Evolutionary conservation across 169 alveolate species (phyloP).

Genomic region (Plasmodium gaboni): DNA sequence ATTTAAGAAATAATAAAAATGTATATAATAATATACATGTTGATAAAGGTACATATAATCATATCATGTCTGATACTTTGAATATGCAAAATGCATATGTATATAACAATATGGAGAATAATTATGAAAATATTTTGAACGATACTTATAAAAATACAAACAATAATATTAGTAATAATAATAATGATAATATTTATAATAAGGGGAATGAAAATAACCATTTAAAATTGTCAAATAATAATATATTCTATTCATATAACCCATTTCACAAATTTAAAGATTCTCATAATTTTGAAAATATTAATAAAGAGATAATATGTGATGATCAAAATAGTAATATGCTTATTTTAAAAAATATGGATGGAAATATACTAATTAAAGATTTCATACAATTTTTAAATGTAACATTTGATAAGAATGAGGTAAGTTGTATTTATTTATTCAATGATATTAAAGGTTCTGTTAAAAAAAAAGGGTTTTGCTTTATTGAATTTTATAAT

Average conservation of each 20-base stretch:
- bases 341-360: constrained; percentile 68
- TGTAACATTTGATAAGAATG: constrained; percentile 41
- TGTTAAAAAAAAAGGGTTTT: constrained; percentile 48
- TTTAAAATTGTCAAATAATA: background rate
- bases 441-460: constrained; percentile 68
- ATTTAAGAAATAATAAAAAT: background rate
- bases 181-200: background rate
- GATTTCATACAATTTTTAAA: constrained; percentile 52
- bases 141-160: background rate
- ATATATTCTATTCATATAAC: constrained; percentile 3
- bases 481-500: constrained; percentile 48
- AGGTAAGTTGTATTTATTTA: constrained; percentile 46
- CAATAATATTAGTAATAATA: background rate
- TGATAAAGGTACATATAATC: background rate
- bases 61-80: background rate
- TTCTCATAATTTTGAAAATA: constrained; percentile 25
- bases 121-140: constrained; percentile 5
- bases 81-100: background rate
- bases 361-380: constrained; percentile 40
- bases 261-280: background rate
- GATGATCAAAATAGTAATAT: constrained; percentile 45
- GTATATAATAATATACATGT: background rate
- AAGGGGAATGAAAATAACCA: no score
- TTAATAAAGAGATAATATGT: constrained; percentile 3
- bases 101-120: background rate